Base-by-base conservation (phyloP, 805 yeast genomes). In the Saturnispora gosingensis region DNA sequence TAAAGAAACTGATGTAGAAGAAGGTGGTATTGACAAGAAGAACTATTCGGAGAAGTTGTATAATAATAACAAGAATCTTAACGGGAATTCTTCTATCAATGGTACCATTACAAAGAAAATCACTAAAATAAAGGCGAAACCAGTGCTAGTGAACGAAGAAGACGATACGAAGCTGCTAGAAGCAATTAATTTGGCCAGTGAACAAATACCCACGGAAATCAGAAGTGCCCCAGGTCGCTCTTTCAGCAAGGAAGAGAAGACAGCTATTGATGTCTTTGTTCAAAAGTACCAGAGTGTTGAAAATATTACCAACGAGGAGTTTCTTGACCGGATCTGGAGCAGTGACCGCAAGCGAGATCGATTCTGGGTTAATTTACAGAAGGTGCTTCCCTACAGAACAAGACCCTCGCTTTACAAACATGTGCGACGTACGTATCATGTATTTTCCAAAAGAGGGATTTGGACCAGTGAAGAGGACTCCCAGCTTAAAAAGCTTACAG, bases 341-440 rank as follows among this genome's bases (percentile, higher is more conserved):
- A 80, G 82, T 57, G 90, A 84, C 56, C 76, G 96, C 28, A 81
- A 81, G 56, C 88, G 87, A 68, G 97, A 91, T 67, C 83, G 78
- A 57, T 88, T 90, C 61, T 90, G 98, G 98, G 95, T 86, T 56
- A 72, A 78, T 22, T 71, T 91, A 22, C 83, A 89, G 44, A 77
- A 77, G 47, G 93, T 88, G 2, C 68, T 90, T 42, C 96, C 97
- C 1, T 78, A 83, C 58, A 75, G 98, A 63, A 82, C 96, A 0
- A 74, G 96, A 46, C 95, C 97, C 0, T 84, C 95, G 2, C 80
- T 91, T 7, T 91, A 91, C 69, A 91, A 91, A 65, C 98, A 91
- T 64, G 95, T 91, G 4, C 75, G 97, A 61, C 75, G 98, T 61
- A 80, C 86, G 50, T 91, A 88, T 63, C 97, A 91, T 67, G 79